Base-by-base conservation (phyloP, 805 yeast genomes). In the Myxozyma nipponensis region DNA sequence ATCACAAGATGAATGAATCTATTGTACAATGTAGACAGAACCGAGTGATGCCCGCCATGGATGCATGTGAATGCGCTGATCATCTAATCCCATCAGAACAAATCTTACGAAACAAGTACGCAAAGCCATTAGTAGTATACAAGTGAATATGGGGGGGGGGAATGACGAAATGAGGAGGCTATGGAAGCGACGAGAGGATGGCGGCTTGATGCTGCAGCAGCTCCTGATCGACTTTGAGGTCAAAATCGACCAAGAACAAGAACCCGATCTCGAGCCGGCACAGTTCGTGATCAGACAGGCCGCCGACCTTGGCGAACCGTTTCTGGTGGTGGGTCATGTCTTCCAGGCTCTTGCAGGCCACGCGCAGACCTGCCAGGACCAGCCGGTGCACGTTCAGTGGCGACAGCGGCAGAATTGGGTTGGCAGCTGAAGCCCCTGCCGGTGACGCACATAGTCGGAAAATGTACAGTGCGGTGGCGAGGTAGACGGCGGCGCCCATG, bases 221-320 rank as follows among this genome's bases (percentile, higher is more conserved):
- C 1, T 51, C 53, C 36, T 66, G 65, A 49, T 75, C 75, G 5
- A 76, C 74, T 39, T 71, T 72, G 49, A 80, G 63, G 42, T 76
- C 73, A 62, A 77, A 79, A 59, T 77, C 75, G 44, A 76, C 53
- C 41, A 78, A 60, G 57, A 75, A 76, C 49, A 80, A 63, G 36
- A 79, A 66, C 1, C 79, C 73, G 19, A 78, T 71, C 58, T 79
- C 84, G 39, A 80, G 64, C 24, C 70, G 66, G 47, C 70, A 65
- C 43, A 79, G 64, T 47, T 79, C 84, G 3, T 60, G 46, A 37
- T 67, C 51, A 3, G 73, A 63, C 13, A 77, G 64, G 0, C 81
- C 81, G 23, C 76, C 76, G 0, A 74, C 77, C 37, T 72, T 72
- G 36, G 77, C 73, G 49, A 72, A 74, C 47, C 76, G 69, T 41